A percentile compares a stretch with the other conserved stretches of the same genome.
Evolutionary conservation across 2,329 filamentous ascomycete species (phyloP).

Genomic region (Botrytis galanthina): DNA sequence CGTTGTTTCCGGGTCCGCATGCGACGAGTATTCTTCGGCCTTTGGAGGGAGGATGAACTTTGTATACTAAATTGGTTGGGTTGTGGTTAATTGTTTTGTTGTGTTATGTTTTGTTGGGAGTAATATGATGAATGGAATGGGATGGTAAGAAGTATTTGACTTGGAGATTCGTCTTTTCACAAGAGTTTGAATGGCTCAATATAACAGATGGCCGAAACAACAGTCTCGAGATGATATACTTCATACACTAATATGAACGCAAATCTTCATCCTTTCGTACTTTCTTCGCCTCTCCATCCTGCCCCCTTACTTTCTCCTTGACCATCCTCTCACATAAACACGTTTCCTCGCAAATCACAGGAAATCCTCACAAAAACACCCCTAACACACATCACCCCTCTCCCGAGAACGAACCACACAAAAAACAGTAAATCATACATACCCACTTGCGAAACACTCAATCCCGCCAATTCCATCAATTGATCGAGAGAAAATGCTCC

Average conservation of each 20-base stretch:
- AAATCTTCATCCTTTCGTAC: too few relatives aligned
- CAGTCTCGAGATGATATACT: not conserved
- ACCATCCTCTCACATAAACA: fast-evolving
- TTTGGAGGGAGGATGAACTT: constrained; percentile 70
- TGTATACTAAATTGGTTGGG: constrained; percentile 60
- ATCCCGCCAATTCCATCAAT: constrained; percentile 92
- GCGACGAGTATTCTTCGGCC: constrained; percentile 77
- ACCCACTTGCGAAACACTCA: constrained; percentile 91
- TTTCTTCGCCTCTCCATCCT: not conserved
- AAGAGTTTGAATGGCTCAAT: not conserved
- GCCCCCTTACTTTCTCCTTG: fast-evolving
- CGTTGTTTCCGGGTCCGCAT: constrained; percentile 82
- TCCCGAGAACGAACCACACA: not conserved
- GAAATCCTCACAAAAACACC: not conserved
- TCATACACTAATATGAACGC: not conserved
- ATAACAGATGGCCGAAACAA: not conserved
- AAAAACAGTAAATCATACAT: constrained; percentile 31
- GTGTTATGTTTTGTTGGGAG: not conserved
- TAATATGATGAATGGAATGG: too few relatives aligned
- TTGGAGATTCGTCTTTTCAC: not conserved
- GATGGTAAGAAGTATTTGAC: not conserved
- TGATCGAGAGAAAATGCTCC: constrained; percentile 92
- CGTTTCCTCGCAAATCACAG: not conserved
- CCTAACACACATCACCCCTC: not conserved
- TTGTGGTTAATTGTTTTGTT: not conserved